A percentile compares a stretch with the other conserved stretches of the same genome.
Evolutionary conservation across 345 rosid species (phyloP).

Genomic region (Adansonia digitata): DNA sequence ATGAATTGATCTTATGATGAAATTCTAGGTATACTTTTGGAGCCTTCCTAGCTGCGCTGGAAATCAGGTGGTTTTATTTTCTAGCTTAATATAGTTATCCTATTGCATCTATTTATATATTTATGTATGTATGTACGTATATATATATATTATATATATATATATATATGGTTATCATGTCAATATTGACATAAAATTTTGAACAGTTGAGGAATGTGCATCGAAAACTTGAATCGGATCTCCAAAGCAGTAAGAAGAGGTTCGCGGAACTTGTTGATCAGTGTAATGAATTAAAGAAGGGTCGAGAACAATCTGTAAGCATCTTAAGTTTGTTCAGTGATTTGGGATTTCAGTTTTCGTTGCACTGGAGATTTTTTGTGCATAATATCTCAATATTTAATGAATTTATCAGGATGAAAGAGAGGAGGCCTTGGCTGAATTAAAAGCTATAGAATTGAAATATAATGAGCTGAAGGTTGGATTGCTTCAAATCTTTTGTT

Average conservation of each 20-base stretch:
- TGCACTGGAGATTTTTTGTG: neutral
- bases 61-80: conserved; percentile 59
- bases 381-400: neutral
- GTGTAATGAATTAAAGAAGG: conserved; percentile 64
- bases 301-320: conserved; percentile 82
- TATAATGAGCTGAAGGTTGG: conserved; percentile 66
- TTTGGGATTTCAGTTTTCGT: neutral
- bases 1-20: no score
- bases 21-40: conserved; percentile 94
- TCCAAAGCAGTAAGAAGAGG: conserved; percentile 61
- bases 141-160: no score
- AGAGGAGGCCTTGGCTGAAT: conserved; percentile 58
- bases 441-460: conserved; percentile 54
- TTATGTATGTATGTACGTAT: no score
- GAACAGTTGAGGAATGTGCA: conserved; percentile 61
- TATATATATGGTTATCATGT: no score
- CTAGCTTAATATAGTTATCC: neutral
- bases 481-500: conserved; percentile 12
- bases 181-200: conserved; percentile 3
- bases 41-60: conserved; percentile 97
- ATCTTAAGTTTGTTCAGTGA: conserved; percentile 1
- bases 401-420: conserved; percentile 53
- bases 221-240: conserved; percentile 73
- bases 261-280: conserved; percentile 63
- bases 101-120: no score